Evolutionary conservation across 495 filamentous ascomycete genomes (phyloP), one percentile per base, ranked within the genome.

Genomic region (Chlorociboria aeruginascens): DNA sequence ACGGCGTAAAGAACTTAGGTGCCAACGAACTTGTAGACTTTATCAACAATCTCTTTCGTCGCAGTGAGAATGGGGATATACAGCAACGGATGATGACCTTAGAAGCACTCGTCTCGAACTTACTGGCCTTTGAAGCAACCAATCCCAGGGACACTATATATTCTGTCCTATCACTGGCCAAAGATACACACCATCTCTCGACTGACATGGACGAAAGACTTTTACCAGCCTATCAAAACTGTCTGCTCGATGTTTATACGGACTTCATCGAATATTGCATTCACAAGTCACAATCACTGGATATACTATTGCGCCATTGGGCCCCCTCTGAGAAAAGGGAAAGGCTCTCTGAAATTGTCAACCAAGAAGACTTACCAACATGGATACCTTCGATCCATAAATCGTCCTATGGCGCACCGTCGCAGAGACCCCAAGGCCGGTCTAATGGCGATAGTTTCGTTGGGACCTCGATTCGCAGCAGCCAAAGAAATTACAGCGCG

Each of bases 11-110:
- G 6, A 58, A 50, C 35, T 51, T 66, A 12, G 63, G 64, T 2
- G 64, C 66, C 2, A 63, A 58, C 25, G 58, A 59, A 1, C 43
- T 69, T 13, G 66, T 69, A 0, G 46, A 67, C 10, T 62, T 58
- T n/a, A 69, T 60, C 10, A 57, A 45, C 6, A 60, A 62, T 33
- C 45, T 69, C 1, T 69, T 64, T 43, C 52, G 62, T 11, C 43
- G 51, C 16, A 48, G 50, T 17, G 11, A 33, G 12, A 37, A 37
- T 12, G 50, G 50, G 7, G 6, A 32, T 10, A 32, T 53, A 12
- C 11, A 53, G 32, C 40, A 43, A 6, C 47, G 40, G 9, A 39
- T 43, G 8, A n/a, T 48, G 13, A 48, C 37, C 12, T 30, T 48
- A n/a, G 46, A 48, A 41, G 30, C 20, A 9, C 35, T 48, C 37